Base-by-base conservation (phyloP, 176 grass and related monocot species). In the Chrysopogon serrulatus region DNA sequence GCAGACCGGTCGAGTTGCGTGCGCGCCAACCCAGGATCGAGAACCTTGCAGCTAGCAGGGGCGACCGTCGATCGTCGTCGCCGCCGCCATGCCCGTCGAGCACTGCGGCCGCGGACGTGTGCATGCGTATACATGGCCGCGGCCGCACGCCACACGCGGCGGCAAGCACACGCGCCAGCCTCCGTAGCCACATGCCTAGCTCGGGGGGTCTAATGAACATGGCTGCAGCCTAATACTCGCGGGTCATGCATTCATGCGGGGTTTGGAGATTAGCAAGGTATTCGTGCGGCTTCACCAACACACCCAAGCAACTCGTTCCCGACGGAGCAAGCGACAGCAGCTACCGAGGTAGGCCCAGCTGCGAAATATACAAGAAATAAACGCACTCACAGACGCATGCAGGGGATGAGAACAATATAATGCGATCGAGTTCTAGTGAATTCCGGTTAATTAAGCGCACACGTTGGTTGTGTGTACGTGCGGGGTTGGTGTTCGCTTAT, bases 261-360 rank as follows among this genome's bases (percentile, higher is more conserved):
- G 12, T 80, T 51, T 76, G 69, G 82, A 85, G 18, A 81, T 27
- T 71, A 85, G 71, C 49, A n/a, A 59, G 61, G 34, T 16, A 61
- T 63, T 31, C 53, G 23, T 6, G 16, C 49, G 26, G 83, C 87
- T 85, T 85, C 87, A 85, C 63, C 82, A 70, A 89, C 82, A 85
- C 87, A 81, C 87, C 63, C 12, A 89, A 85, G 87, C 87, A 89
- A 89, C 83, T 85, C 82, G 68, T 78, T 82, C 63, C 87, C 77
- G 8, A 9, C 63, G 41, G 68, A 33, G 41, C 75, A 84, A 88
- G 68, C 81, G 30, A 84, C 44, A 37, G 45, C 1, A 69, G 2
- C 18, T 24, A 15, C 26, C 8, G 16, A 31, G 40, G 47, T 2
- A 63, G 1, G n/a, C n/a, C 24, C 21, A 14, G 36, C 4, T 5